Evolutionary conservation across 1,284 basidiomycete genomes (phyloP), one percentile per base, ranked within the genome.

Genomic region (Irpex sp.): DNA sequence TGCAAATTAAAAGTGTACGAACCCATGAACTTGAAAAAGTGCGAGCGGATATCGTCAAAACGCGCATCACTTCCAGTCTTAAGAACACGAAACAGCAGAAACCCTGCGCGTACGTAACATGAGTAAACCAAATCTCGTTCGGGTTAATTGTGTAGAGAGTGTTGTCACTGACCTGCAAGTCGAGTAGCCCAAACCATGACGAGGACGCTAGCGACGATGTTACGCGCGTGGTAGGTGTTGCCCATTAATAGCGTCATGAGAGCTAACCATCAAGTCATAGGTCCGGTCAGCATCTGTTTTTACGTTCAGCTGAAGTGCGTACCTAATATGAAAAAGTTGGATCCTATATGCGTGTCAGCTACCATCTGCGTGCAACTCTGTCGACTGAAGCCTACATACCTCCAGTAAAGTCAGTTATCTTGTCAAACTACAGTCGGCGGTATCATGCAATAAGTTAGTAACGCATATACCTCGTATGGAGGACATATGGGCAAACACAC

Each of bases 11-110:
- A 42, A 42, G 16, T 9, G 6, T 10, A 19, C 74, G 21, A 57
- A 80, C 84, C 85, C 8, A 86, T 72, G 69, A 88, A 89, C 67
- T 84, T 86, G 76, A 84, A 82, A 69, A 90, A 88, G 69, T 86
- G 79, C 1, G 80, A 77, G 7, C 87, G 74, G 58, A 90, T 88
- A 16, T 85, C 80, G 65, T 90, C 86, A 66, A 90, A 89, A 4
- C 87, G 79, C 5, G 75, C 78, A 66, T 90, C 87, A 61, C 82
- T 83, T 2, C 87, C 86, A 5, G 79, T 84, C 69, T 85, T 87
- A 49, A 90, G 68, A 3, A 90, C 87, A 16, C 87, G 81, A 72
- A 84, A 86, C 16, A 89, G 77, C 42, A 45, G 23, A 60, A 35
- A 59, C 47, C 21, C 10, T 49, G 55, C 10, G 42, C 8, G 10